Percentiles rank a stretch among this genome's conserved stretches.
Conservation (phyloP, 257 asterid genomes). For the Fraxinus americana region DNA sequence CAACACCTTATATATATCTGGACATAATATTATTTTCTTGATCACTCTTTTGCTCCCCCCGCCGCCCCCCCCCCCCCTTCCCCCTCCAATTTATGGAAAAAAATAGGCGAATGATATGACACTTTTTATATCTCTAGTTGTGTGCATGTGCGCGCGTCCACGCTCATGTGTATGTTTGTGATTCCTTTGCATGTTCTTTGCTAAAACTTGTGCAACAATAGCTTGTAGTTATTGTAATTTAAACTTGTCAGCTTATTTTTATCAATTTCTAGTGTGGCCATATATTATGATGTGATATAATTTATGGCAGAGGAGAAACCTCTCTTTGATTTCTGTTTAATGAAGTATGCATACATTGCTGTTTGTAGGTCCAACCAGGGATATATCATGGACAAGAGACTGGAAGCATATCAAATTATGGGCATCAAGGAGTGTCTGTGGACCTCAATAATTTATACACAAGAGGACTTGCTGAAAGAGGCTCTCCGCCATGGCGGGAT, state of each 20-base stretch:
- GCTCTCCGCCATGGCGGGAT: slow-evolving; percentile 63
- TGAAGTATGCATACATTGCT: slow-evolving; percentile 43
- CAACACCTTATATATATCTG: too few relatives aligned
- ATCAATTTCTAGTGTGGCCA: neutral
- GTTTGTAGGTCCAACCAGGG: slow-evolving; percentile 60
- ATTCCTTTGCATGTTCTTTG: neutral
- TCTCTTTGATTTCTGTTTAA: slow-evolving; percentile 19
- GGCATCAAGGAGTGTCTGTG: slow-evolving; percentile 46
- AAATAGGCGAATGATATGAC: too few relatives aligned
- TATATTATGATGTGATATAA: neutral
- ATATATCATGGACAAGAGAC: slow-evolving; percentile 50
- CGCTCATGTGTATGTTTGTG: neutral
- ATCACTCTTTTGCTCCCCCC: too few relatives aligned
- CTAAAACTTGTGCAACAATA: neutral
- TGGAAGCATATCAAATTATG: slow-evolving; percentile 57
- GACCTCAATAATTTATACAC: slow-evolving; percentile 42
- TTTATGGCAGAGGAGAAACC: slow-evolving; percentile 20
- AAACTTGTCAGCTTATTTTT: neutral
- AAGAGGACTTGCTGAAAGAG: slow-evolving; percentile 53
- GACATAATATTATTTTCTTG: too few relatives aligned
- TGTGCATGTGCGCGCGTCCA: neutral
- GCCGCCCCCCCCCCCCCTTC: too few relatives aligned
- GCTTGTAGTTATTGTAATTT: neutral
- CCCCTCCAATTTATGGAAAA: too few relatives aligned
- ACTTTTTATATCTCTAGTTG: too few relatives aligned